A percentile compares a stretch with the other conserved stretches of the same genome.
Conservation (phyloP, 768 basidiomycete species). For the Clathrus columnatus region DNA sequence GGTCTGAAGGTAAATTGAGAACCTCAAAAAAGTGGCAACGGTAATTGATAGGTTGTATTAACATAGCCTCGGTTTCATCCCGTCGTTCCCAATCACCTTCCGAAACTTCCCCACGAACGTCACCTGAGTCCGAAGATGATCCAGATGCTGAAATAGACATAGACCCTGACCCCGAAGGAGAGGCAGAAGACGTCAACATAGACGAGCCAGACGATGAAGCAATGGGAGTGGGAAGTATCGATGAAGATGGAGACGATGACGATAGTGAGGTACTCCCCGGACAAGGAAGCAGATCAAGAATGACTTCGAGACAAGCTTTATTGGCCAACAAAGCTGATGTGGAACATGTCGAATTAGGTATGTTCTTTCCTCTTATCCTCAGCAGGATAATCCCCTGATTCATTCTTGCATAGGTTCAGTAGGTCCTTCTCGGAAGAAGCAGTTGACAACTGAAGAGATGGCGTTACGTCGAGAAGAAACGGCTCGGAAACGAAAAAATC, state of each 20-base stretch:
- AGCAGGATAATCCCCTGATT: not conserved
- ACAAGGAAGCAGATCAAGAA: not conserved
- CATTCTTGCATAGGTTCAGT: slow-evolving; percentile 19
- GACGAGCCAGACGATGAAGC: slow-evolving; percentile 12
- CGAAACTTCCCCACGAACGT: slow-evolving; percentile 19
- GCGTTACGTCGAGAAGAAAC: slow-evolving; percentile 73
- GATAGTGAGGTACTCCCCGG: slow-evolving; percentile 47
- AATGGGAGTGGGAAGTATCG: slow-evolving; percentile 13
- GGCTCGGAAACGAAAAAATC: slow-evolving; percentile 69
- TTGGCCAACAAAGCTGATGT: slow-evolving; percentile 60
- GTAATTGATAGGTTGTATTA: slow-evolving; percentile 21
- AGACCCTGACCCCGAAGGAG: slow-evolving; percentile 20
- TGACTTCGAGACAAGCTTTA: slow-evolving; percentile 56
- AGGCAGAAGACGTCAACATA: slow-evolving; percentile 16
- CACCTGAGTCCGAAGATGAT: slow-evolving; percentile 36
- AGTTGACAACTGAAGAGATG: slow-evolving; percentile 62
- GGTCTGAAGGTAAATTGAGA: not conserved
- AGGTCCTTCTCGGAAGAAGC: slow-evolving; percentile 37
- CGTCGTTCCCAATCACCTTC: not conserved
- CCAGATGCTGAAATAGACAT: slow-evolving; percentile 13
- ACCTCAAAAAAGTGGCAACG: slow-evolving; percentile 20
- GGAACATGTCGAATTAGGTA: slow-evolving; percentile 54
- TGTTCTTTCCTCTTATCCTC: slow-evolving; percentile 12
- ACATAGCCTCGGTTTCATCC: slow-evolving; percentile 12
- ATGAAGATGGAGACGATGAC: slow-evolving; percentile 33